These are phyloP conservation scores for Fistulina hepatica DNA, from an alignment of 1,284 basidiomycete genomes.

Conservation along the genomic window DNA sequence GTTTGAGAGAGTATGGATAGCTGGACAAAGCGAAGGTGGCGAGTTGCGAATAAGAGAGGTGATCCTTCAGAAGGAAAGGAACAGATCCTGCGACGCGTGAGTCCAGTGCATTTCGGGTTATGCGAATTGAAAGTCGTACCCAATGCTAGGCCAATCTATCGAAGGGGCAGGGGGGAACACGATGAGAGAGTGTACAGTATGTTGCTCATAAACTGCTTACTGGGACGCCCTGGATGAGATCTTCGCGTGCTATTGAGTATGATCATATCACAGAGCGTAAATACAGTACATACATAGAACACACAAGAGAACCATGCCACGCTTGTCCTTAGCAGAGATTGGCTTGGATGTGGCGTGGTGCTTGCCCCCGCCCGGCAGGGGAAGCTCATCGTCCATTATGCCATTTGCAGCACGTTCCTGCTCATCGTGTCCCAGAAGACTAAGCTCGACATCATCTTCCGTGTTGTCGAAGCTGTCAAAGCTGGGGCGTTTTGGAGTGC, in stretches of 20 bases:
- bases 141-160: constrained; percentile 61
- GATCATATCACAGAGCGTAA: constrained; percentile 7
- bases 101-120: constrained; percentile 19
- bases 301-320: constrained; percentile 79
- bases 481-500: constrained; percentile 41
- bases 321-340: constrained; percentile 63
- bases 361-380: constrained; percentile 8
- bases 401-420: constrained; percentile 35
- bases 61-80: constrained; percentile 91
- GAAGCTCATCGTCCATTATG: constrained; percentile 26
- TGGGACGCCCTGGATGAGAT: constrained; percentile 92
- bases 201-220: constrained; percentile 38
- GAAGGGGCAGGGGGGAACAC: constrained; percentile 7
- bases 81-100: constrained; percentile 61
- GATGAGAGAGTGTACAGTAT: constrained; percentile 6
- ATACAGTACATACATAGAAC: constrained; percentile 65
- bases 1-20: constrained; percentile 96
- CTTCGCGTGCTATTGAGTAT: constrained; percentile 30
- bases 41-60: constrained; percentile 93
- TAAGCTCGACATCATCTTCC: constrained; percentile 54
- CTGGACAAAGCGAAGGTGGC: constrained; percentile 90
- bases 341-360: constrained; percentile 28
- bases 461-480: constrained; percentile 25
- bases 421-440: constrained; percentile 50
- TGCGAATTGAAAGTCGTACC: too few relatives aligned